Base-by-base conservation (phyloP, 1,284 basidiomycete species). In the Ceratobasidium sp. region DNA sequence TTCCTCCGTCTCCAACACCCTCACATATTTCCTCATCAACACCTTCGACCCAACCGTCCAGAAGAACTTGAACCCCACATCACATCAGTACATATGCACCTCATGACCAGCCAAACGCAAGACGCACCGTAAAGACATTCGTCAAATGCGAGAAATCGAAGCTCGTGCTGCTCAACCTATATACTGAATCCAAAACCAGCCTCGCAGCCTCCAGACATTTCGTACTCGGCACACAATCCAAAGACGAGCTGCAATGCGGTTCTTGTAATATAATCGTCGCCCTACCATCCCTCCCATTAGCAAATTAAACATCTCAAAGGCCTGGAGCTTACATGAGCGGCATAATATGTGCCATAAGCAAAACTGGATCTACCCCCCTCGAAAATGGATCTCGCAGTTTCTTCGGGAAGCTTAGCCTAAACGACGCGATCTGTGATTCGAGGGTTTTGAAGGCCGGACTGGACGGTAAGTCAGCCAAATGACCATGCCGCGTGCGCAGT, bases 91-190 rank as follows among this genome's bases (percentile, higher is more conserved):
- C 21, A 14, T 18, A 41, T 41, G 13, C 1, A 28, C 7, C 13
- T 43, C 21, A 1, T 21, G 11, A 16, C 1, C 35, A 14, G 9
- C 28, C 16, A 35, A 38, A 55, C 7, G 30, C 30, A 5, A 54
- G 28, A 41, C 55, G 8, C 46, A 67, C 64, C 49, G 50, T 67
- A 43, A 67, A 67, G 14, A 55, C 64, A 46, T 67, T 54, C 32
- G 64, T 54, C 64, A 67, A 44, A 14, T 67, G 64, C 38, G 50
- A 67, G 38, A 67, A 67, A 44, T 67, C 64, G 43, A 55, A 67
- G 23, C 50, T 67, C 18, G 64, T 67, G 23, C 64, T 67, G 35
- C 21, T 30, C 38, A 67, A 14, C 35, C 64, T 23, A 32, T 67
- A 67, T 18, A 67, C 50, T 5, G 50, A 23, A 30, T 67, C 64